Evolutionary conservation across 2,329 filamentous ascomycete species (phyloP), one percentile per base, ranked within the genome.

Genomic region (Alternaria sp.): DNA sequence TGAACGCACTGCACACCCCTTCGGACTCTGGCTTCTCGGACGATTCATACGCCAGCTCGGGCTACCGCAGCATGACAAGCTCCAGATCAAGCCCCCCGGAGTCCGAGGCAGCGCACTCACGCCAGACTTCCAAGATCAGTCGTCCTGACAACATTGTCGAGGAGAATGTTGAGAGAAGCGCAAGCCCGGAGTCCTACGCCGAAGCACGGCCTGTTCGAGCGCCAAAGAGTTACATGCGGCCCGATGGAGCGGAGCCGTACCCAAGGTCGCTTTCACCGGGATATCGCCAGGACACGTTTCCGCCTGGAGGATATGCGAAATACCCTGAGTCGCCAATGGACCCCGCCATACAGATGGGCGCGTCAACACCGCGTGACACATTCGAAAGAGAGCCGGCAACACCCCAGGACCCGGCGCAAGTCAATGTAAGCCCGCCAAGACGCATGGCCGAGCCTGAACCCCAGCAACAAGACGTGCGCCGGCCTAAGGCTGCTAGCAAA

Each of bases 401-500:
- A 9, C 55, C 59, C 25, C 69, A 60, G 46, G 68, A 73, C 53
- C 66, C 67, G 58, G 61, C 23, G 59, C 41, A 41, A 72, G 63
- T 56, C 67, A 50, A 51, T 14, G 20, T 44, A 50, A 55, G 44
- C 56, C 56, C 72, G 21, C 56, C 61, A 49, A 66, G 59, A 54
- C 64, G 55, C 15, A 62, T 53, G 26, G 66, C 63, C 49, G 66
- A 65, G 14, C 54, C 66, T 21, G 67, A 67, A 45, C 58, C 65
- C 15, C 71, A 64, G 54, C 71, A 64, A 25, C 62, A 55, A 56
- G 66, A 71, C 9, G 55, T 41, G 23, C 72, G 74, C 41, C 76
- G 73, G 9, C 68, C 70, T 18, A 70, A 69, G 28, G 82, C 80
- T 11, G 78, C 83, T 2, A 86, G 86, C 15, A 91, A 92, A 60